Evolutionary conservation across 441 rosid species (phyloP), one percentile per base, ranked within the genome.

Genomic region (Gossypium davidsonii): DNA sequence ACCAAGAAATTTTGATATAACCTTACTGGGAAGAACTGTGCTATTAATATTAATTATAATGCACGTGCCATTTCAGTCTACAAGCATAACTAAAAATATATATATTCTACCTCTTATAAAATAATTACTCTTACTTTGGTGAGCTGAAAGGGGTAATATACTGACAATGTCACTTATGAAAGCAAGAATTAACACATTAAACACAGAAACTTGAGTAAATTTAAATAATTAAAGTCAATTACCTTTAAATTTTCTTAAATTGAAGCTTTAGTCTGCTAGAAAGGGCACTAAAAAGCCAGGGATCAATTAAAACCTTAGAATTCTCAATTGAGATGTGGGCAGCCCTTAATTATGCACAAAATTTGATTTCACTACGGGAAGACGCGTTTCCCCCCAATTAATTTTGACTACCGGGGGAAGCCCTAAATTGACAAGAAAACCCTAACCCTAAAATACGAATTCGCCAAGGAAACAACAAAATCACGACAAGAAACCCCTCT

Each of bases 401-500:
- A 81, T 77, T 34, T 76, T 42, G 64, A 49, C 70, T 11, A 67
- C 48, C 58, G 1, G 34, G 59, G 58, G 48, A 82, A 76, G 31
- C 74, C 83, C 82, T 59, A 76, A 79, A 56, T 59, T 62, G 23
- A 17, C 2, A 5, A 9, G 18, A 21, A 73, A 86, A 77, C 92
- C 92, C 93, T 88, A 91, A 84, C 90, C 91, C 92, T 89, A 88
- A 79, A 72, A 70, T 78, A 64, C 6, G 48, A 73, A 80, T 79
- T 76, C 15, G 65, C 53, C 3, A n/a, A 74, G 37, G 4, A 39
- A 23, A 75, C 21, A 67, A 20, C 51, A 26, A 78, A 84, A 75
- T 86, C 57, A 58, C 39, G 4, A 17, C 60, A 25, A 8, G 4
- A 37, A 74, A 67, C 56, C 21, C 46, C 18, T 70, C 17, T 17